Evolutionary conservation across 2,329 filamentous ascomycete genomes (phyloP).

Genomic region (Trichoderma sp.): DNA sequence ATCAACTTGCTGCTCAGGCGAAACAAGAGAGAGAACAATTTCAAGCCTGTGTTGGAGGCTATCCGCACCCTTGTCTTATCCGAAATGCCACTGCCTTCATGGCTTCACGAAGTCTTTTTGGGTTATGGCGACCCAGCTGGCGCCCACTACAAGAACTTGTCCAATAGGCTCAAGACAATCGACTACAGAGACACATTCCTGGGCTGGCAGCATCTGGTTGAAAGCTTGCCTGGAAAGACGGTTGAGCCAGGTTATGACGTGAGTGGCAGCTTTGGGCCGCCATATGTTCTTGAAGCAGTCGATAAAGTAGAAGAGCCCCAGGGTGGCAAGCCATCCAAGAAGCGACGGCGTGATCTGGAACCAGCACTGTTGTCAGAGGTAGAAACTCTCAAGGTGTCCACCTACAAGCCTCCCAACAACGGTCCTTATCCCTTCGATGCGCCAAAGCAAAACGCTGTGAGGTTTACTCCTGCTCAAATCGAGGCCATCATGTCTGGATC

Average conservation of each 20-base stretch:
- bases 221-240: conserved; percentile 84
- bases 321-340: conserved; percentile 72
- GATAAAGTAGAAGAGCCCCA: conserved; percentile 57
- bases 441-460: conserved; percentile 78
- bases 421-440: conserved; percentile 87
- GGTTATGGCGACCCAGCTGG: conserved; percentile 92
- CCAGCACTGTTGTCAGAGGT: conserved; percentile 63
- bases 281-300: conserved; percentile 78
- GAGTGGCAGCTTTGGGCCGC: conserved; percentile 77
- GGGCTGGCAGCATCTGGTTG: conserved; percentile 91
- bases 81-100: conserved; percentile 82
- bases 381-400: conserved; percentile 78
- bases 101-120: conserved; percentile 97
- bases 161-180: conserved; percentile 75
- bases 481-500: conserved; percentile 93
- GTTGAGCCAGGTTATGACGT: conserved; percentile 77
- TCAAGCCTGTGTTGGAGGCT: conserved; percentile 89
- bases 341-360: conserved; percentile 80
- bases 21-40: conserved; percentile 91
- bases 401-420: conserved; percentile 85
- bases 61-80: conserved; percentile 85
- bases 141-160: conserved; percentile 81
- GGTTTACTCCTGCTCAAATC: conserved; percentile 88
- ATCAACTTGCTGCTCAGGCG: conserved; percentile 87
- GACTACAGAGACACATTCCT: conserved; percentile 95